Evolutionary conservation across 208 protist species (phyloP).

Genomic region (Trypanosomatidae sp.): DNA sequence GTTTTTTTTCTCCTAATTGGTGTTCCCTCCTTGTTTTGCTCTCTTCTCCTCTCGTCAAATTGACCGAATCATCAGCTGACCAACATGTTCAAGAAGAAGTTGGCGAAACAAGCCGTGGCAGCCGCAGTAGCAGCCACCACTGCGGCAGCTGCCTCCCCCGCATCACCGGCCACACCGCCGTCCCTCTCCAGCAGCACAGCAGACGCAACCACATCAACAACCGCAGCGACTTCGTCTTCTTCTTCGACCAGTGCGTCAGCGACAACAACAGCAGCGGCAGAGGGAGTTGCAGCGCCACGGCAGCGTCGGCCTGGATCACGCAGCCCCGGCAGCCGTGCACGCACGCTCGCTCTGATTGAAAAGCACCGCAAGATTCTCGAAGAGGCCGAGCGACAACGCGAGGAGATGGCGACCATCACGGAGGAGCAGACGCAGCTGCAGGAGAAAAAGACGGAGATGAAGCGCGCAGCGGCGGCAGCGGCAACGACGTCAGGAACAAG

Average conservation of each 20-base stretch:
- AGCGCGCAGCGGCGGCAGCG: too few species aligned
- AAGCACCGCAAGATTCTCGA: slow-evolving; percentile 33
- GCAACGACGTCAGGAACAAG: too few species aligned
- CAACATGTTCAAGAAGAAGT: slow-evolving; percentile 52
- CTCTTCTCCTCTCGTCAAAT: not conserved
- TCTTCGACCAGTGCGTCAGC: too few species aligned
- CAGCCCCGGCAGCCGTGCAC: not conserved
- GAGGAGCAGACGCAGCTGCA: not conserved
- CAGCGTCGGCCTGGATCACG: not conserved
- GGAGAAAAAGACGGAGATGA: not conserved
- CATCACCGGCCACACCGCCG: not conserved
- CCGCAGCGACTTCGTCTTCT: too few species aligned
- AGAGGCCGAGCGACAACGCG: slow-evolving; percentile 21
- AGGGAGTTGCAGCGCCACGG: too few species aligned
- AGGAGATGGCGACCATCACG: slow-evolving; percentile 28
- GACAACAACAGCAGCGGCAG: too few species aligned
- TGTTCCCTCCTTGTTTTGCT: too few species aligned
- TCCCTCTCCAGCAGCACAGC: too few species aligned
- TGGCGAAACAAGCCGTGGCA: slow-evolving; percentile 12
- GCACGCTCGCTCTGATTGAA: slow-evolving; percentile 28
- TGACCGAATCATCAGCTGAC: not conserved
- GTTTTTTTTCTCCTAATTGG: too few species aligned
- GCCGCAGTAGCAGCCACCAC: not conserved
- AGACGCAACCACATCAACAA: too few species aligned
- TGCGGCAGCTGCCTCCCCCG: not conserved